Percentiles rank a stretch among this genome's conserved stretches.
phyloP scores from a whole-genome alignment of 192 early-diverging fungal genomes.

The Gaertneriomyces sp. region DNA sequence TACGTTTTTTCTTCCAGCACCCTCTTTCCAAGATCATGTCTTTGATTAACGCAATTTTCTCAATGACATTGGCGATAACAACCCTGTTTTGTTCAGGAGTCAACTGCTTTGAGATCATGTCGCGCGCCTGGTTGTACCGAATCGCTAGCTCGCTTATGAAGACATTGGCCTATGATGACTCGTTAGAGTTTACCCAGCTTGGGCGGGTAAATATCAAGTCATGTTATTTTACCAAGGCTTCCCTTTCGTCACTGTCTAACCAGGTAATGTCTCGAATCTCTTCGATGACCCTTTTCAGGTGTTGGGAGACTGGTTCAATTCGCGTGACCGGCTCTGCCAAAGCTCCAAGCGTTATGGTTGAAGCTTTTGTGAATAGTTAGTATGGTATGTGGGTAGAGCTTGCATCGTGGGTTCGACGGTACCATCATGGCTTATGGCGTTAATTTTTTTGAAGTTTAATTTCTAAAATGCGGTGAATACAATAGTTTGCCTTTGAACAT shows the following conservation, averaged over 20 bases:
- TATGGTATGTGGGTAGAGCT: too few species aligned
- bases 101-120: constrained; percentile 24
- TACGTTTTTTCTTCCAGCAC: constrained; percentile 29
- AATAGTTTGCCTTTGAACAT: too few species aligned
- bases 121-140: constrained; percentile 37
- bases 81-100: constrained; percentile 31
- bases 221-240: constrained; percentile 23
- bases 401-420: too few species aligned
- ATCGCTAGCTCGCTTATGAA: constrained; percentile 47
- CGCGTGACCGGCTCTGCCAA: background rate
- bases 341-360: too few species aligned
- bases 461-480: too few species aligned
- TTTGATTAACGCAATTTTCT: constrained; percentile 34
- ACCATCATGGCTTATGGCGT: too few species aligned
- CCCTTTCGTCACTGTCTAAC: constrained; percentile 33
- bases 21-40: constrained; percentile 33
- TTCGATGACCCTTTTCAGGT: constrained; percentile 31
- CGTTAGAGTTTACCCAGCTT: background rate
- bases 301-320: constrained; percentile 17
- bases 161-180: constrained; percentile 30
- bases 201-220: background rate
- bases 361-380: too few species aligned
- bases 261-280: constrained; percentile 36
- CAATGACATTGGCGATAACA: constrained; percentile 37
- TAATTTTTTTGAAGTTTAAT: too few species aligned